These are phyloP conservation scores for Ambispora gerdemannii DNA, from an alignment of 192 early-diverging fungal genomes.

Conservation along the genomic window DNA sequence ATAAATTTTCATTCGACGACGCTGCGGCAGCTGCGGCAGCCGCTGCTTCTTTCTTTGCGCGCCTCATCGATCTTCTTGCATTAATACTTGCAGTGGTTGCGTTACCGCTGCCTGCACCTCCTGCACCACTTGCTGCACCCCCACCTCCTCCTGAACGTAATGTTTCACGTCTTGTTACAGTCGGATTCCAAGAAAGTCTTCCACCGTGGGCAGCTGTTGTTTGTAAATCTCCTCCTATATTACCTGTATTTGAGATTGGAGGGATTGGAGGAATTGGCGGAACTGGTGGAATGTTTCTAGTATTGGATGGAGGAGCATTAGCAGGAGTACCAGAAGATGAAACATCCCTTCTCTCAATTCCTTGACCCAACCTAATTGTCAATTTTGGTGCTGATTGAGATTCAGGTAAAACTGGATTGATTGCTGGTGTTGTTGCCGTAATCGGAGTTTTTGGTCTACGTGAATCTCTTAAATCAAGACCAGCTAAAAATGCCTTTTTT, in stretches of 20 bases:
- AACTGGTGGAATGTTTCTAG: not conserved
- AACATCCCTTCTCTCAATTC: not conserved
- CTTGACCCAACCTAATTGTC: not conserved
- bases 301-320: not conserved
- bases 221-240: too few relatives aligned
- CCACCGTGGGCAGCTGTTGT: not conserved
- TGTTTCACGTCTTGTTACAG: not conserved
- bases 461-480: not conserved
- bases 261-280: not conserved
- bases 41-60: not conserved
- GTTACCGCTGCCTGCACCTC: not conserved
- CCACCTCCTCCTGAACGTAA: not conserved
- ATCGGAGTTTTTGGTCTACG: not conserved
- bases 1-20: not conserved
- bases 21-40: not conserved
- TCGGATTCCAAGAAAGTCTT: slow-evolving; percentile 3
- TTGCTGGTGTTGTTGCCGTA: not conserved
- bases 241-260: not conserved
- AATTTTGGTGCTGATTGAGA: not conserved
- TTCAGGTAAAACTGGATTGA: not conserved
- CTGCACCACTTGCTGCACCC: not conserved
- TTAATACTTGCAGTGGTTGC: too few relatives aligned
- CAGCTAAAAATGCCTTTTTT: not conserved
- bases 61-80: not conserved
- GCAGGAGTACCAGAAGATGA: not conserved